phyloP scores from a whole-genome alignment of 2,329 filamentous ascomycete genomes.

The Fusarium penzigii region DNA sequence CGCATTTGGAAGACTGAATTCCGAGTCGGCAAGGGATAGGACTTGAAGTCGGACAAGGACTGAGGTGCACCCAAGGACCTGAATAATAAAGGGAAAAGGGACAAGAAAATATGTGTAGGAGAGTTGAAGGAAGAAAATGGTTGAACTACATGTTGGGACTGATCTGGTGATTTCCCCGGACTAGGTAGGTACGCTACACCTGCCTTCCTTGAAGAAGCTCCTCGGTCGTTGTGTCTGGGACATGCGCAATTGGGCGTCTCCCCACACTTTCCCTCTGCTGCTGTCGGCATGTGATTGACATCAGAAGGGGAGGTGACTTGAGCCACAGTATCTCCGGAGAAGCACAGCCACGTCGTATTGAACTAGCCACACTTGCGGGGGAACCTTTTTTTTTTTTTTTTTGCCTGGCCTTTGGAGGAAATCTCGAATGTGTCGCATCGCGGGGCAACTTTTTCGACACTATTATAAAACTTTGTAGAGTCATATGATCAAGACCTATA shows the following conservation, averaged over 20 bases:
- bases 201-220: conserved; percentile 23
- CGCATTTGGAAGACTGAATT: conserved; percentile 13
- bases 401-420: too few species aligned
- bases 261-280: conserved; percentile 20
- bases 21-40: conserved; percentile 3
- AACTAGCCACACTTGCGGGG: conserved; percentile 21
- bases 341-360: conserved; percentile 11
- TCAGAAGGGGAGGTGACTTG: conserved; percentile 1
- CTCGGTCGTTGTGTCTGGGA: conserved; percentile 32
- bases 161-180: not conserved
- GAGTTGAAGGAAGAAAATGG: conserved; percentile 8
- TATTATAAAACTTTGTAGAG: conserved; percentile 4
- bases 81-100: not conserved
- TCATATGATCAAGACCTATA: conserved; percentile 1
- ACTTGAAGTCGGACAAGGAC: not conserved
- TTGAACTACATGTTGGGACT: conserved; percentile 9
- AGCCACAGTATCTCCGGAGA: conserved; percentile 12
- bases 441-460: conserved; percentile 27
- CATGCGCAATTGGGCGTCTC: conserved; percentile 22
- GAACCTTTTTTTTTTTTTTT: conserved; percentile 10
- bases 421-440: conserved; percentile 15
- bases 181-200: conserved; percentile 13
- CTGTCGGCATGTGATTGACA: conserved; percentile 32
- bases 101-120: not conserved
- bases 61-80: not conserved